Conservation (phyloP, 495 filamentous ascomycete genomes). For the Talaromyces proteolyticus region DNA sequence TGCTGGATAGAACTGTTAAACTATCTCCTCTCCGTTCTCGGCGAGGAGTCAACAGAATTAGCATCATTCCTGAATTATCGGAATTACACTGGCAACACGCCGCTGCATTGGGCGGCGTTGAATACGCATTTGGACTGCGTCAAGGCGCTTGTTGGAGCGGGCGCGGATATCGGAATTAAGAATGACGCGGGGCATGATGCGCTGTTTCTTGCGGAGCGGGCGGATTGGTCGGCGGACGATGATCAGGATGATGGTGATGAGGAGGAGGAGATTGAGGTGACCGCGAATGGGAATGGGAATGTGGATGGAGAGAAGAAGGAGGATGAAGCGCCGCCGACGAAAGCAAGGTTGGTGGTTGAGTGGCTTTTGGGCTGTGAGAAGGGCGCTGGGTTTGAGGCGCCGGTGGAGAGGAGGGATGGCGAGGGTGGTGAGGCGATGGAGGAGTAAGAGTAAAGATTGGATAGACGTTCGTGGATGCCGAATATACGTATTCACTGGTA, state of each 20-base stretch:
- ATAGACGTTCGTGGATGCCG: too few species aligned
- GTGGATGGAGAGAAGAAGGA: conserved; percentile 11
- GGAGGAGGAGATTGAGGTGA: conserved; percentile 26
- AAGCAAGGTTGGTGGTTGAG: conserved; percentile 31
- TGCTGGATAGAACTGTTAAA: conserved; percentile 39
- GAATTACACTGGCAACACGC: conserved; percentile 80
- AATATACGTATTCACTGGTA: too few species aligned
- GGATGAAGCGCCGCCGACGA: conserved; percentile 15
- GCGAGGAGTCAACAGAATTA: conserved; percentile 11
- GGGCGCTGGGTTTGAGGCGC: conserved; percentile 26
- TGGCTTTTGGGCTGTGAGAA: conserved; percentile 40
- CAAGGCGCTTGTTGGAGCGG: conserved; percentile 64
- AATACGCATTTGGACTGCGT: conserved; percentile 80
- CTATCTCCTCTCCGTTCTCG: conserved; percentile 43
- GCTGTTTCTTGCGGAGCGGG: conserved; percentile 76
- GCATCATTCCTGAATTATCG: conserved; percentile 52
- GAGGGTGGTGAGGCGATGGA: too few species aligned
- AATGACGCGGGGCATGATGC: conserved; percentile 84
- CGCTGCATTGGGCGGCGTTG: conserved; percentile 86
- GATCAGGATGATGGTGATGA: conserved; percentile 28
- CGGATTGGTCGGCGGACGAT: conserved; percentile 27
- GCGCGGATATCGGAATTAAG: conserved; percentile 65
- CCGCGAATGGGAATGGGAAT: conserved; percentile 13
- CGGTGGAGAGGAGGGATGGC: too few species aligned
- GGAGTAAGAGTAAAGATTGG: too few species aligned